These are phyloP conservation scores for Cladophialophora chaetospira DNA, from an alignment of 2,329 filamentous ascomycete species.

Conservation along the genomic window DNA sequence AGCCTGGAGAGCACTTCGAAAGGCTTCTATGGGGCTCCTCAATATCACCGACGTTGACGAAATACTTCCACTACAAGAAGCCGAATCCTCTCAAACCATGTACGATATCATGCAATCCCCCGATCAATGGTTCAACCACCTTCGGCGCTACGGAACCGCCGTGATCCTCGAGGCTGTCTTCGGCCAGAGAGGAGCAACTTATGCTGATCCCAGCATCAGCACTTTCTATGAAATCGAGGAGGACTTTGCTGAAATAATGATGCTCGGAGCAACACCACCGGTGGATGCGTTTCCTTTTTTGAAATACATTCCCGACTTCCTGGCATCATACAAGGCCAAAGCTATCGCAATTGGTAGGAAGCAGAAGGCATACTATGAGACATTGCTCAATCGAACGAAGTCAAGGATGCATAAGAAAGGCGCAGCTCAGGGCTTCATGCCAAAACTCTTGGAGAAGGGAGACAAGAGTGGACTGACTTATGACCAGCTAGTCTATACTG, in stretches of 20 bases:
- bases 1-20: constrained; percentile 45
- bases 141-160: constrained; percentile 18
- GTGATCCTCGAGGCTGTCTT: constrained; percentile 17
- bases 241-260: constrained; percentile 9
- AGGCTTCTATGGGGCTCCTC: constrained; percentile 14
- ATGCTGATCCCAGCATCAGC: constrained; percentile 8
- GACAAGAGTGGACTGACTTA: constrained; percentile 11
- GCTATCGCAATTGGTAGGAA: constrained; percentile 32
- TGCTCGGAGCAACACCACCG: constrained; percentile 13
- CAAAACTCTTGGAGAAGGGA: constrained; percentile 8
- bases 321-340: constrained; percentile 50
- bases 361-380: constrained; percentile 8
- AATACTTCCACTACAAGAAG: constrained; percentile 26
- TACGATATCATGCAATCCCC: constrained; percentile 43
- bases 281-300: constrained; percentile 50
- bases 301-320: constrained; percentile 46
- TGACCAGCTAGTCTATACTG: constrained; percentile 13
- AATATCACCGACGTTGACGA: constrained; percentile 1
- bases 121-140: constrained; percentile 6
- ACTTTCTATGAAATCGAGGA: constrained; percentile 14
- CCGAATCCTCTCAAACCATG: constrained; percentile 25
- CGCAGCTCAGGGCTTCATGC: constrained; percentile 21
- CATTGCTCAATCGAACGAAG: constrained; percentile 10
- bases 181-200: constrained; percentile 15
- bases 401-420: neutral